phyloP scores from a whole-genome alignment of 2,329 filamentous ascomycete genomes.

The Cadophora luteo-olivacea region DNA sequence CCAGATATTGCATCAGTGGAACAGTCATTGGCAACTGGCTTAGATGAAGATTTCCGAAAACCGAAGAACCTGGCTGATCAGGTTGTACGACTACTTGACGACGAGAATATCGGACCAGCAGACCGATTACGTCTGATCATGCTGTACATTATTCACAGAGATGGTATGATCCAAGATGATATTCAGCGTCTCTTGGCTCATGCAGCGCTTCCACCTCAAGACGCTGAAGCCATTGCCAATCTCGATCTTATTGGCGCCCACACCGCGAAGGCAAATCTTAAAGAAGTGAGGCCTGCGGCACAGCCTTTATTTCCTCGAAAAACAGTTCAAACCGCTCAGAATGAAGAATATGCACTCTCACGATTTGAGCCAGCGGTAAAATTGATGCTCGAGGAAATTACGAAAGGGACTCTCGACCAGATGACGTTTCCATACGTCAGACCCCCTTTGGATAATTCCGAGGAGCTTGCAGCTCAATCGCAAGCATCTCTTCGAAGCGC shows the following conservation, averaged over 20 bases:
- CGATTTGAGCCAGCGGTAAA: constrained; percentile 85
- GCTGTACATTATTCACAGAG: constrained; percentile 84
- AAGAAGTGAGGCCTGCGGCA: constrained; percentile 73
- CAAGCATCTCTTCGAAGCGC: constrained; percentile 85
- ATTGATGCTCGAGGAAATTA: constrained; percentile 78
- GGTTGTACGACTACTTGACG: constrained; percentile 86
- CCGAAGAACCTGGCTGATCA: constrained; percentile 89
- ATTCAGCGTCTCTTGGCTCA: constrained; percentile 85
- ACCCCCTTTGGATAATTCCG: constrained; percentile 68
- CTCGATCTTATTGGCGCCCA: constrained; percentile 83
- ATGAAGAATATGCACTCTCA: constrained; percentile 84
- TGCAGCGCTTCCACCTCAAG: constrained; percentile 75
- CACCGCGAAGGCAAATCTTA: constrained; percentile 69
- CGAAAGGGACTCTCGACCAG: constrained; percentile 71
- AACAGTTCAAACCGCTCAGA: constrained; percentile 56
- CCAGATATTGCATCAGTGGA: constrained; percentile 87
- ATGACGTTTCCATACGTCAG: constrained; percentile 75
- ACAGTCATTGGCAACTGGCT: constrained; percentile 87
- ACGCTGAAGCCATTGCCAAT: constrained; percentile 77
- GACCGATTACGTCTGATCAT: constrained; percentile 87
- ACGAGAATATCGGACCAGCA: constrained; percentile 71
- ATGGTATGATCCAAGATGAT: constrained; percentile 84
- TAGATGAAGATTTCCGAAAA: constrained; percentile 91
- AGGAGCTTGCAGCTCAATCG: constrained; percentile 59
- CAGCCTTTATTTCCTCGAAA: constrained; percentile 77